A percentile compares a stretch with the other conserved stretches of the same genome.
Evolutionary conservation across 2,329 filamentous ascomycete genomes (phyloP).

Genomic region (Fusarium sublunatum): DNA sequence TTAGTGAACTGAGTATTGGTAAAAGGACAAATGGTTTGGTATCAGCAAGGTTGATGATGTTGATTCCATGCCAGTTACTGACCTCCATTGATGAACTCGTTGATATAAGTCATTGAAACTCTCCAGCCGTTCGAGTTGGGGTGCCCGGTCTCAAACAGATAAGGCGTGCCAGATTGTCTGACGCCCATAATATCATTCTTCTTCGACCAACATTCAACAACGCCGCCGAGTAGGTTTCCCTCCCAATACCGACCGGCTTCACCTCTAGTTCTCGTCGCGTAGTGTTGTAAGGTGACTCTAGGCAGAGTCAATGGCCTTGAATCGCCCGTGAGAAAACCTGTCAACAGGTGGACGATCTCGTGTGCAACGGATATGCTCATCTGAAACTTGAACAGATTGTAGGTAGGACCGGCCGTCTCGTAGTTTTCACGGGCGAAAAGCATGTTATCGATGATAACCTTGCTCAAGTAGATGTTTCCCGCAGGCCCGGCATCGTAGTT

Average conservation of each 20-base stretch:
- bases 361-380: conserved; percentile 2
- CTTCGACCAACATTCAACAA: conserved; percentile 1
- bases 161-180: neutral
- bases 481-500: neutral
- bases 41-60: too few species aligned
- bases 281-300: neutral
- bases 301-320: neutral
- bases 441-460: neutral
- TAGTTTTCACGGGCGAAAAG: neutral
- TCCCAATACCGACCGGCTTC: conserved; percentile 16
- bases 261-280: neutral
- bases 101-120: neutral
- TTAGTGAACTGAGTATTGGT: too few species aligned
- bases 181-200: neutral
- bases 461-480: neutral
- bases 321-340: conserved; percentile 3
- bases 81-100: neutral
- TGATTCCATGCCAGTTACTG: too few species aligned
- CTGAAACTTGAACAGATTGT: conserved; percentile 3
- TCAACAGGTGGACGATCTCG: conserved; percentile 4
- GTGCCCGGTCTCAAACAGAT: neutral
- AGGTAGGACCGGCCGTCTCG: neutral
- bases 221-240: neutral
- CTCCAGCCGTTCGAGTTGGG: neutral
- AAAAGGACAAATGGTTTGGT: too few species aligned